A percentile compares a stretch with the other conserved stretches of the same genome.
Evolutionary conservation across 2,329 filamentous ascomycete species (phyloP).

Genomic region (Aureobasidium sp.): DNA sequence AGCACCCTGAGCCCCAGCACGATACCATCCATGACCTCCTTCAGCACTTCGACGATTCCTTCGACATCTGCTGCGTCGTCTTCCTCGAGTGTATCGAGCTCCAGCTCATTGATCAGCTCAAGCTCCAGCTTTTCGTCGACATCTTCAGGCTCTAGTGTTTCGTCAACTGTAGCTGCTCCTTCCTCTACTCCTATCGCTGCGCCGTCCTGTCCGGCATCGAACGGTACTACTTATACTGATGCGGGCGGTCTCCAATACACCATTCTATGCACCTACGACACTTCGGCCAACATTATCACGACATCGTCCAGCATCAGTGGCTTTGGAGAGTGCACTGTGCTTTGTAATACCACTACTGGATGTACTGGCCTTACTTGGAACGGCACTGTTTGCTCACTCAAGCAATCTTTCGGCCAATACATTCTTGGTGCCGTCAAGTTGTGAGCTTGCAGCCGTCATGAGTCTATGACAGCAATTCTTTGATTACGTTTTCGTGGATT

Average conservation of each 20-base stretch:
- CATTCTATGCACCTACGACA: not conserved
- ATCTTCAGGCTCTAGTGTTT: not conserved
- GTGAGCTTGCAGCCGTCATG: not conserved
- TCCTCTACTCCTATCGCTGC: not conserved
- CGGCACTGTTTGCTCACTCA: constrained; percentile 1
- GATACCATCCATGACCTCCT: not conserved
- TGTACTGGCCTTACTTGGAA: constrained; percentile 5
- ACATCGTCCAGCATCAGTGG: not conserved
- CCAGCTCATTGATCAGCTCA: not conserved
- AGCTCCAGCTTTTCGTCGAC: not conserved
- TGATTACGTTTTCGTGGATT: not conserved
- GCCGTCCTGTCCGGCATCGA: constrained; percentile 20
- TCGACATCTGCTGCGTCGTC: not conserved
- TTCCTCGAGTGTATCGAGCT: not conserved
- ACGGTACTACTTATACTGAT: constrained; percentile 21
- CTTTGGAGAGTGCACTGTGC: not conserved
- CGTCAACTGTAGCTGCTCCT: not conserved
- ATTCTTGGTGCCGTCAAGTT: not conserved
- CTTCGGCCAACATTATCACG: not conserved
- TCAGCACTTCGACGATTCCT: not conserved
- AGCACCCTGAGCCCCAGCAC: not conserved
- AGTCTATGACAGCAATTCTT: not conserved
- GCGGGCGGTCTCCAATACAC: constrained; percentile 4
- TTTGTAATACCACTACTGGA: not conserved
- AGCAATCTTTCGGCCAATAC: constrained; percentile 7